Percentiles rank a stretch among this genome's conserved stretches.
Evolutionary conservation across 192 early-diverging fungal genomes (phyloP).

Genomic region (Coemansia sp.): DNA sequence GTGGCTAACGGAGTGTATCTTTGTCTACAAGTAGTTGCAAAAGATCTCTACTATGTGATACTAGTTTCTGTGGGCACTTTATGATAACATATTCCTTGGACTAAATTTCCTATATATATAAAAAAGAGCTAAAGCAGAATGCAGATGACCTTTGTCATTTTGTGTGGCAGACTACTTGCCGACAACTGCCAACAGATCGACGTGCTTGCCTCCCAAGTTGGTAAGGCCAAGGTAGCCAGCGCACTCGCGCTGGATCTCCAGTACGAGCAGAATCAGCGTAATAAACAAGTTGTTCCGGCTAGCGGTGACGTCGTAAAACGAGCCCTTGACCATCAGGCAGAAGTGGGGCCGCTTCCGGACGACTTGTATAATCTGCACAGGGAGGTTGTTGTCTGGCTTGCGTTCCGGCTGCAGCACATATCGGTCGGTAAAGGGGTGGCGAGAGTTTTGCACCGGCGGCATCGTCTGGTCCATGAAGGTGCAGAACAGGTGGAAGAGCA

Average conservation of each 20-base stretch:
- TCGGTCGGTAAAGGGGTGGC: conserved; percentile 59
- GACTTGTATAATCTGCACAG: conserved; percentile 59
- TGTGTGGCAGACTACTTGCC: conserved; percentile 22
- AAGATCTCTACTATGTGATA: no score
- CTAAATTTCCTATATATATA: not conserved
- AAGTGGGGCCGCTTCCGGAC: conserved; percentile 56
- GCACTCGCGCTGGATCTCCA: conserved; percentile 56
- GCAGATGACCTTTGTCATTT: not conserved
- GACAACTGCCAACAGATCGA: conserved; percentile 57
- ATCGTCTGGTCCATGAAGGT: conserved; percentile 60
- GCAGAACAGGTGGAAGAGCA: conserved; percentile 63
- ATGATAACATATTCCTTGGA: not conserved
- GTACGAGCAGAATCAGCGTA: conserved; percentile 54
- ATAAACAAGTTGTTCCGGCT: conserved; percentile 53
- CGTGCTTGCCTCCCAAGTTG: conserved; percentile 56
- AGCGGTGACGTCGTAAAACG: conserved; percentile 58
- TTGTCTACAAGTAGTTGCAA: no score
- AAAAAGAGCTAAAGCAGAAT: not conserved
- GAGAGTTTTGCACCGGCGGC: conserved; percentile 49
- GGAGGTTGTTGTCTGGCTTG: conserved; percentile 51
- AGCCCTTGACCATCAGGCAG: conserved; percentile 55
- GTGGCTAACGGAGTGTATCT: no score
- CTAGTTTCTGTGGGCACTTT: no score
- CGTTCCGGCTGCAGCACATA: conserved; percentile 55
- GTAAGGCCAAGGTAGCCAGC: conserved; percentile 60